Evolutionary conservation across 495 filamentous ascomycete genomes (phyloP).

Genomic region (Cryomyces minteri): DNA sequence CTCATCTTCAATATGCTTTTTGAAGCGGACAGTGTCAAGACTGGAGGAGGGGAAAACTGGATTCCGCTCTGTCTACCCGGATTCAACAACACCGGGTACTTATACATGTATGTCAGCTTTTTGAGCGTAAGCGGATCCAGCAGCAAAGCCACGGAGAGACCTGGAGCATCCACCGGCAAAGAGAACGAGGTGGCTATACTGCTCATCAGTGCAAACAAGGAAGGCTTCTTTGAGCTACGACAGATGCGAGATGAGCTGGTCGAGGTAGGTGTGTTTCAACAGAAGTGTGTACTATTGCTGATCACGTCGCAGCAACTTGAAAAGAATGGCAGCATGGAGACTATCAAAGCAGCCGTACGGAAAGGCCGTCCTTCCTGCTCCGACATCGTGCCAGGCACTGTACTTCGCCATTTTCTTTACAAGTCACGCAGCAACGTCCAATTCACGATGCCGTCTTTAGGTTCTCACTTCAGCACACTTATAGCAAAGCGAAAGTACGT

Average conservation of each 20-base stretch:
- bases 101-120: conserved; percentile 99
- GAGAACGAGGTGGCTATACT: conserved; percentile 77
- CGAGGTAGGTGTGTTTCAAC: conserved; percentile 22
- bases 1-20: conserved; percentile 99
- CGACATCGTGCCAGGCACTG: conserved; percentile 62
- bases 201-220: conserved; percentile 80
- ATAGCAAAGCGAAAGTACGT: neutral
- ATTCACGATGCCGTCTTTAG: conserved; percentile 74
- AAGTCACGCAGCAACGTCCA: conserved; percentile 88
- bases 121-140: conserved; percentile 34
- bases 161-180: conserved; percentile 17
- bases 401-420: conserved; percentile 80
- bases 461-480: conserved; percentile 6
- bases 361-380: conserved; percentile 49
- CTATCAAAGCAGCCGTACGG: conserved; percentile 53
- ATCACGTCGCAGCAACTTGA: conserved; percentile 32
- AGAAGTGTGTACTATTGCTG: neutral
- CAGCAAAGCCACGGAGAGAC: conserved; percentile 16
- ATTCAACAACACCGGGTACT: conserved; percentile 93
- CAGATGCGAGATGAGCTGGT: conserved; percentile 70
- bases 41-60: conserved; percentile 90
- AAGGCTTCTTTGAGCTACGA: conserved; percentile 79
- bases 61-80: conserved; percentile 90
- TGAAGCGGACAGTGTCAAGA: conserved; percentile 72
- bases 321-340: conserved; percentile 52